Conservation (phyloP, 2,329 filamentous ascomycete genomes). For the Penicillium psychrosexuale region DNA sequence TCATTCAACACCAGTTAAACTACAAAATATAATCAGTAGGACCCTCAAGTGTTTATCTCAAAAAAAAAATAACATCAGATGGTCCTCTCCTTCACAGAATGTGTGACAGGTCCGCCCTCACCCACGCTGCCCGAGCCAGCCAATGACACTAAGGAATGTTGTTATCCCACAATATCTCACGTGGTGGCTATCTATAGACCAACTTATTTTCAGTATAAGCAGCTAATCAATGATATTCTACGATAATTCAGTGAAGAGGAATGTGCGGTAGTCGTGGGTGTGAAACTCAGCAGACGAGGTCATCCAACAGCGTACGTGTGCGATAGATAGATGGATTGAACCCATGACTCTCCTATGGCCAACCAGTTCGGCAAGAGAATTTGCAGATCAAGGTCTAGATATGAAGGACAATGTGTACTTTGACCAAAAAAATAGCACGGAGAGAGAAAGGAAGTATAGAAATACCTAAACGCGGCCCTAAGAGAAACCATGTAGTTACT, state of each 20-base stretch:
- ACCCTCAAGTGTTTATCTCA: too few species aligned
- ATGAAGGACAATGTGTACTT: not conserved
- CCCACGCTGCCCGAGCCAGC: too few species aligned
- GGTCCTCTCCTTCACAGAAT: too few species aligned
- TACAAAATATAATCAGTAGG: too few species aligned
- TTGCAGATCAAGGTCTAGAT: not conserved
- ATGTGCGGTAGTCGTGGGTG: too few species aligned
- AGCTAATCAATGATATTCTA: not conserved
- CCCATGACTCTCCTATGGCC: not conserved
- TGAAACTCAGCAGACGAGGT: not conserved
- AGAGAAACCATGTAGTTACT: not conserved
- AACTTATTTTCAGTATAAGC: not conserved
- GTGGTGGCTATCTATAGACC: too few species aligned
- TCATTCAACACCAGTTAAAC: too few species aligned
- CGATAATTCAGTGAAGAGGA: too few species aligned
- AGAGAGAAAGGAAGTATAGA: not conserved
- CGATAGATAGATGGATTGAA: not conserved
- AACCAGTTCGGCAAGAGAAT: not conserved
- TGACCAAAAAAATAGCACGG: not conserved
- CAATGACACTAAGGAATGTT: too few species aligned
- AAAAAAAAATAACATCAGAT: too few species aligned
- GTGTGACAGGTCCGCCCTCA: too few species aligned
- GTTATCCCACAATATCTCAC: too few species aligned
- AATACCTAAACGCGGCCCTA: not conserved
- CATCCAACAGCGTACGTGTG: not conserved